phyloP scores from a whole-genome alignment of 768 basidiomycete species.

The Tylopilus vinaceipallidus region DNA sequence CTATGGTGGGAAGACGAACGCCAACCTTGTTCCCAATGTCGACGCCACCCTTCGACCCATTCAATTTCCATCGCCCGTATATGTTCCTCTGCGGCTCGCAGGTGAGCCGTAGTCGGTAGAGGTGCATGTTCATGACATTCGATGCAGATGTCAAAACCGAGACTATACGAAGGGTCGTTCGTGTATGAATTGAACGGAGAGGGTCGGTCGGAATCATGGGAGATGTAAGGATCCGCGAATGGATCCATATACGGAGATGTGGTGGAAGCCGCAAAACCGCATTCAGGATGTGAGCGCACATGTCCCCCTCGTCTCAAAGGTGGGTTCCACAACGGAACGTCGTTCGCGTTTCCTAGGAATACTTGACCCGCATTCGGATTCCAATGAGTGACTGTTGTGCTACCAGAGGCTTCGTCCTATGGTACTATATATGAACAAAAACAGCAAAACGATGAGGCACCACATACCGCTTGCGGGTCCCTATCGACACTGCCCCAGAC shows the following conservation, averaged over 20 bases:
- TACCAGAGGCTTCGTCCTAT: slow-evolving; percentile 27
- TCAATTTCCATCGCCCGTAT: slow-evolving; percentile 59
- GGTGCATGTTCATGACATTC: slow-evolving; percentile 84
- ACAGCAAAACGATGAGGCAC: not conserved
- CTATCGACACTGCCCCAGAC: slow-evolving; percentile 28
- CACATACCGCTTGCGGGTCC: slow-evolving; percentile 11
- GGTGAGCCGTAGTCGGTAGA: slow-evolving; percentile 63
- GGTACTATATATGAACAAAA: slow-evolving; percentile 1
- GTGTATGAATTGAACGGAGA: slow-evolving; percentile 35
- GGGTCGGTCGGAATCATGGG: slow-evolving; percentile 18
- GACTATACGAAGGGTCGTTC: slow-evolving; percentile 49
- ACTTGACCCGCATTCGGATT: slow-evolving; percentile 63
- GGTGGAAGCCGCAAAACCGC: not conserved
- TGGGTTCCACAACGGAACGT: slow-evolving; percentile 57
- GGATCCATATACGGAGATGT: slow-evolving; percentile 15
- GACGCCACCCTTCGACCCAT: slow-evolving; percentile 52
- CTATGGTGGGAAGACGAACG: not conserved
- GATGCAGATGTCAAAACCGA: slow-evolving; percentile 82
- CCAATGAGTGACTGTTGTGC: slow-evolving; percentile 44
- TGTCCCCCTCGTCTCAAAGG: slow-evolving; percentile 15
- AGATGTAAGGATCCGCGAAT: slow-evolving; percentile 14
- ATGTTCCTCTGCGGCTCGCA: slow-evolving; percentile 77
- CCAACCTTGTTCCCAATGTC: slow-evolving; percentile 21
- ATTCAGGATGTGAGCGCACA: not conserved
- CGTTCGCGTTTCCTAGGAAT: slow-evolving; percentile 80